A percentile compares a stretch with the other conserved stretches of the same genome.
Evolutionary conservation across 2,329 filamentous ascomycete species (phyloP).

Genomic region (Xylaria digitata): DNA sequence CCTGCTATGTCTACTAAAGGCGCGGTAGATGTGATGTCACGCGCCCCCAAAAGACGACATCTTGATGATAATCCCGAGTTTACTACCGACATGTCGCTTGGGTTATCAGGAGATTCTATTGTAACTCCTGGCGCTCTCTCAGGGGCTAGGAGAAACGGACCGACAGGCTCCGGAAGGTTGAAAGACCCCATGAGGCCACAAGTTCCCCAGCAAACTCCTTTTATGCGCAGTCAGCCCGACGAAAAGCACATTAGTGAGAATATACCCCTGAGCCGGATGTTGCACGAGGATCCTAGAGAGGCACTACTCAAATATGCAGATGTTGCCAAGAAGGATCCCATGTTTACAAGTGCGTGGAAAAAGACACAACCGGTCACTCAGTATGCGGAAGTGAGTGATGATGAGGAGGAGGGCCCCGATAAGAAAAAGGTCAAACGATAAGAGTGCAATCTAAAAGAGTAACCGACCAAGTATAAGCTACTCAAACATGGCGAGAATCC

Average conservation of each 20-base stretch:
- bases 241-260: conserved; percentile 88
- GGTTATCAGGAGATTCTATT: conserved; percentile 85
- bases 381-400: conserved; percentile 89
- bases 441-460: conserved; percentile 38
- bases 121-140: conserved; percentile 73
- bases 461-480: background rate
- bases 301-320: conserved; percentile 95
- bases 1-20: conserved; percentile 84
- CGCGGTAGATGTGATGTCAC: conserved; percentile 89
- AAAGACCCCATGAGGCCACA: conserved; percentile 86
- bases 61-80: conserved; percentile 91
- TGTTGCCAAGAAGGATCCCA: conserved; percentile 88
- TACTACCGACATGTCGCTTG: conserved; percentile 84
- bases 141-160: conserved; percentile 70
- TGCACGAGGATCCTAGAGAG: conserved; percentile 95
- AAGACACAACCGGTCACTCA: conserved; percentile 91
- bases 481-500: background rate
- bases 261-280: conserved; percentile 90
- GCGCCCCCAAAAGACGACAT: conserved; percentile 92
- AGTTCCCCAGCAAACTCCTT: conserved; percentile 85
- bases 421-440: conserved; percentile 71
- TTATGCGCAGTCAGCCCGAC: conserved; percentile 89
- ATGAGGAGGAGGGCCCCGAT: conserved; percentile 75
- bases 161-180: conserved; percentile 81
- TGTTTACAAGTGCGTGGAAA: conserved; percentile 95